Base-by-base conservation (phyloP, 1,284 basidiomycete genomes). In the Pterula multifida region DNA sequence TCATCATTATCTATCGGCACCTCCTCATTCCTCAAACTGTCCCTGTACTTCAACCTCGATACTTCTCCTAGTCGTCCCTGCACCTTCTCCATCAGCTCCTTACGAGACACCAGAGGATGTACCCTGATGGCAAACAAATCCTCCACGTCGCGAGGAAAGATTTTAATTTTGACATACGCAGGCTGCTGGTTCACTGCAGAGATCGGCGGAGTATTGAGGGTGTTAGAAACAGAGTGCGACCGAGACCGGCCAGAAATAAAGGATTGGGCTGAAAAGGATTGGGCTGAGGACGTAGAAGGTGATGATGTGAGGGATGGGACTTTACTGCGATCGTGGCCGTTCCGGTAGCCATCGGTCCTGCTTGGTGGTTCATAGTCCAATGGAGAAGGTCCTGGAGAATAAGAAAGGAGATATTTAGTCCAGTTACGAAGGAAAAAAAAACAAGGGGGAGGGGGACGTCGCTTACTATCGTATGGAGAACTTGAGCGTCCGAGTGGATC, bases 111-210 rank as follows among this genome's bases (percentile, higher is more conserved):
- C 32, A 76, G 79, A n/a, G 95, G 92, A 58, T 95, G 93, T 39
- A 98, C 94, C n/a, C 96, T 84, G 49, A 98, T 91, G 2, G 96
- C 95, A 54, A 98, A 91, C 49, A 98, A 72, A 63, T 98, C 95
- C 63, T 97, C 90, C 23, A 91, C 85, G 53, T 85, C 75, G 26
- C 86, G 76, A 65, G 96, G 87, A 61, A 95, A 96, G 50, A 99
- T 91, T 70, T 99, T 99, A 69, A 99, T 96, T 71, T 97, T 97
- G 58, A 97, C 78, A 66, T 93, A 95, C 32, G 90, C 81, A 32
- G 88, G 81, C 58, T 87, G 84, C 13, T 81, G 78, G 57, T 85
- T 86, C 49, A 72, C 75, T 15, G 79, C 77, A 42, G 83, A 88
- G 58, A 87, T 84, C n/a, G 79, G 71, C 6, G 84, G 85, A 19